Conservation (phyloP, 2,329 filamentous ascomycete species). For the Paecilomyces niveus region DNA sequence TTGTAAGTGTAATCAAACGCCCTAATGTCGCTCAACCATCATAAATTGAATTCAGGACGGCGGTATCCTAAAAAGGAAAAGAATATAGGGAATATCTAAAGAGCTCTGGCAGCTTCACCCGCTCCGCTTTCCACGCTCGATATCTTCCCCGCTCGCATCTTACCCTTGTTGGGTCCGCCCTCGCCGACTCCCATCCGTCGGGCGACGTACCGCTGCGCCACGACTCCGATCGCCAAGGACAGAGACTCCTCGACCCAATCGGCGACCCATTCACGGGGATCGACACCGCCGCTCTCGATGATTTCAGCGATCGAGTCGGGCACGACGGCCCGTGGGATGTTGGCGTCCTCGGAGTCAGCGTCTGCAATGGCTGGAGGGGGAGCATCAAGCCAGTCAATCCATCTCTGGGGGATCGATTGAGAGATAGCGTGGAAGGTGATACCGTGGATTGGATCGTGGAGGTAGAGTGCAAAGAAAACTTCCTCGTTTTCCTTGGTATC, state of each 20-base stretch:
- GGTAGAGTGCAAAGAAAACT: conserved; percentile 70
- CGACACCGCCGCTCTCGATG: conserved; percentile 65
- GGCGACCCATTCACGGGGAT: conserved; percentile 92
- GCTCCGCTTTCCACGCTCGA: conserved; percentile 52
- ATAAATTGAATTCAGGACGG: neutral
- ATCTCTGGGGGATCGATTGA: conserved; percentile 74
- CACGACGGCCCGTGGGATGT: conserved; percentile 33
- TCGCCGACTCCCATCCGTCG: conserved; percentile 93
- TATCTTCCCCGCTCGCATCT: conserved; percentile 45
- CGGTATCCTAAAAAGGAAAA: neutral
- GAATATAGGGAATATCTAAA: conserved; percentile 13
- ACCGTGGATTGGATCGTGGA: conserved; percentile 79
- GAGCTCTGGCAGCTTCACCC: conserved; percentile 54
- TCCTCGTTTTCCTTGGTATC: conserved; percentile 45
- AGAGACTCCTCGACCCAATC: conserved; percentile 94
- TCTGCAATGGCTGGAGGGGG: conserved; percentile 38
- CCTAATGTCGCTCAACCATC: neutral
- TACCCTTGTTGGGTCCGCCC: conserved; percentile 56
- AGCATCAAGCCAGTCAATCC: conserved; percentile 88
- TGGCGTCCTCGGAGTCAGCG: conserved; percentile 31
- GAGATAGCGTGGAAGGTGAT: conserved; percentile 80
- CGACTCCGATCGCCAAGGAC: conserved; percentile 68
- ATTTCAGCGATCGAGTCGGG: conserved; percentile 86
- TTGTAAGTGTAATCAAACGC: neutral
- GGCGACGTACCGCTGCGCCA: conserved; percentile 93